Evolutionary conservation across 1,139 yeast species (phyloP), one percentile per base, ranked within the genome.

Genomic region (Tardiomyces blankii): DNA sequence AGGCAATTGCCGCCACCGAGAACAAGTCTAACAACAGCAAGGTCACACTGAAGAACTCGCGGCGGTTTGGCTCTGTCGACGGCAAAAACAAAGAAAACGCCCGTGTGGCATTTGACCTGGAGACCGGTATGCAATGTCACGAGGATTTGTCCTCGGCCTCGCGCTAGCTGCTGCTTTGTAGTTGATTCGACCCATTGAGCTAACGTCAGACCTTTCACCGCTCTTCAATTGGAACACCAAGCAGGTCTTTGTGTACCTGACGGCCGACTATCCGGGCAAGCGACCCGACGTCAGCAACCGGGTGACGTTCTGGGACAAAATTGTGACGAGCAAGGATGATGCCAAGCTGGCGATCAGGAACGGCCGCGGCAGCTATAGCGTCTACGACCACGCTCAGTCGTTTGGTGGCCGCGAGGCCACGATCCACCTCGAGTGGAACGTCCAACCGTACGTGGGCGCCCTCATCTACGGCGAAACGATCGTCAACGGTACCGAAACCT

Each of bases 191-290:
- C 9, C 13, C 16, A 44, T 4, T 9, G 5, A 11, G n/a, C 35
- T 30, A 30, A 75, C 2, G 5, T 9, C 9, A 30, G 87, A 82
- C 55, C 62, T 91, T 55, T 63, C 83, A 1, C 80, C 88, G 1
- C 70, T 91, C 47, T 89, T 89, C 74, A 88, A 85, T 64, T 91
- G 97, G 96, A 91, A 91, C 66, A 91, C 98, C 12, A 91, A 91
- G 60, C 98, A 91, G 64, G 78, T 91, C 18, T 89, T 91, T 61
- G 84, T 83, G 4, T 91, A 89, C 58, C 70, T 91, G 51, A 85
- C 95, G 1, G 96, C 95, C 1, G 93, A 87, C 58, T 88, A 89
- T 59, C 80, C 82, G 12, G 91, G 91, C 1, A 73, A 72, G 54
- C 56, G 67, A 46, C 61, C 50, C 42, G 62, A 58, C 49, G 58